These are phyloP conservation scores for Flaveria brownii DNA, from an alignment of 129 eudicot species.

Conservation along the genomic window DNA sequence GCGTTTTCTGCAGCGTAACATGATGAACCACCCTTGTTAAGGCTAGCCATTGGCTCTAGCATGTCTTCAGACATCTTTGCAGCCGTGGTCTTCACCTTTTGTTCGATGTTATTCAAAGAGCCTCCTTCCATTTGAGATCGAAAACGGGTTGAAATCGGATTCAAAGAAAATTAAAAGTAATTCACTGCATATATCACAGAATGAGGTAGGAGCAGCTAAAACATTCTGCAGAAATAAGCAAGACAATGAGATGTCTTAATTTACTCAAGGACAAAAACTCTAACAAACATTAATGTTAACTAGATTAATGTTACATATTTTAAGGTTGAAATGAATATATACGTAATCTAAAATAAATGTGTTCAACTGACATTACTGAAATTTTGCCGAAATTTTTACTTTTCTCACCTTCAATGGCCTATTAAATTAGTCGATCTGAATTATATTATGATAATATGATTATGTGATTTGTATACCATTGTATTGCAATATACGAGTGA, in stretches of 20 bases:
- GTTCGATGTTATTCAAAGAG: neutral
- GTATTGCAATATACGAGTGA: neutral
- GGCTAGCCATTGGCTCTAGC: neutral
- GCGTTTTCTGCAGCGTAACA: neutral
- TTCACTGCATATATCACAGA: neutral
- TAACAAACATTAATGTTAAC: neutral
- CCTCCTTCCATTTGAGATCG: slow-evolving; percentile 7
- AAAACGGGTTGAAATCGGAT: neutral
- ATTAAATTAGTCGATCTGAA: neutral
- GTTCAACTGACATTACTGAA: slow-evolving; percentile 13
- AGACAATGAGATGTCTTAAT: slow-evolving; percentile 1
- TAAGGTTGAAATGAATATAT: neutral
- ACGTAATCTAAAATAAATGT: neutral
- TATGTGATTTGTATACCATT: neutral
- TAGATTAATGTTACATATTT: neutral
- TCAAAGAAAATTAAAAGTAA: neutral
- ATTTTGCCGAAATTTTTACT: no score
- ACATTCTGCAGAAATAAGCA: neutral
- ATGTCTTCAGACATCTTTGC: neutral
- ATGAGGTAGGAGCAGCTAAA: neutral
- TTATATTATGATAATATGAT: neutral
- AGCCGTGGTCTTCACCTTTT: neutral
- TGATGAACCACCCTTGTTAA: neutral
- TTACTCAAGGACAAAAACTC: neutral
- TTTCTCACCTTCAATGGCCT: neutral